These are phyloP conservation scores for Baorangia bicolor DNA, from an alignment of 768 basidiomycete genomes.

Conservation along the genomic window DNA sequence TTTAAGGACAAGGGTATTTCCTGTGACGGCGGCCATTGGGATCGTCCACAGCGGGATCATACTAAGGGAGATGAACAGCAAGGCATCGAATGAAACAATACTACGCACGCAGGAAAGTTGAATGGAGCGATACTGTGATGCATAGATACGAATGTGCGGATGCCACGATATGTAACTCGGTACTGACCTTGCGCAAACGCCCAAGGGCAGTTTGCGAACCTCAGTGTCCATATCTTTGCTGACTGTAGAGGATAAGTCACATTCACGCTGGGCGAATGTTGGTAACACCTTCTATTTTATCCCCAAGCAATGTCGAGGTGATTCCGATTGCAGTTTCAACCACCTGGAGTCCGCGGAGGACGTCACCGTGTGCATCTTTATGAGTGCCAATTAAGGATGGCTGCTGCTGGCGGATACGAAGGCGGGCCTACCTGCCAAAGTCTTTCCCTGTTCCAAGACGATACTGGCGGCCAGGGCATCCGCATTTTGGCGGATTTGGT, in stretches of 20 bases:
- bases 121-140: constrained; percentile 71
- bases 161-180: neutral
- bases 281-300: constrained; percentile 81
- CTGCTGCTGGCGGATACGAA: neutral
- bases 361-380: constrained; percentile 90
- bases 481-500: constrained; percentile 79
- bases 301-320: constrained; percentile 82
- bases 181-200: constrained; percentile 71
- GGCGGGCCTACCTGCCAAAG: constrained; percentile 61
- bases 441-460: constrained; percentile 96
- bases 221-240: constrained; percentile 97
- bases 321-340: constrained; percentile 79
- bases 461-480: constrained; percentile 88
- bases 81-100: neutral
- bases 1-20: constrained; percentile 93
- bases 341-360: constrained; percentile 89
- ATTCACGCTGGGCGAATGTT: neutral
- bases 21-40: constrained; percentile 82
- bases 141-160: neutral
- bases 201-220: constrained; percentile 78
- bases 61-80: constrained; percentile 34
- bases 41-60: constrained; percentile 99
- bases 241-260: constrained; percentile 45
- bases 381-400: neutral
- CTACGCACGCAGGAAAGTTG: constrained; percentile 81